Base-by-base conservation (phyloP, 805 yeast species). In the Spathaspora gorwiae region DNA sequence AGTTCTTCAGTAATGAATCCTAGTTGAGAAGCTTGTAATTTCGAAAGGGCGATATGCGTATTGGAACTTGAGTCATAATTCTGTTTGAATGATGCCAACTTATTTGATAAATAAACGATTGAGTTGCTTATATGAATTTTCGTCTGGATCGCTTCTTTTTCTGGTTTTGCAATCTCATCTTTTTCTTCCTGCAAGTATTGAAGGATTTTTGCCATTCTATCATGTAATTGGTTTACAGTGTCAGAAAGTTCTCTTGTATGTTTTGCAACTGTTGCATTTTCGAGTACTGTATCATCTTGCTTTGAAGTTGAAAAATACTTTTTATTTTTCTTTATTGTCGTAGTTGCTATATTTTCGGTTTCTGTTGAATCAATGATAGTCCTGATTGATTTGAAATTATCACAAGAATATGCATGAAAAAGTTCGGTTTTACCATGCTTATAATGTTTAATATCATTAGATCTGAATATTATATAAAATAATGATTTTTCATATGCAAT, bases 331-430 rank as follows among this genome's bases (percentile, higher is more conserved):
- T 48, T 52, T 8, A 67, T 52, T 5, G 74, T 66, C 6, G 59
- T 53, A 1, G 70, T 54, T 1, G 73, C 64, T 7, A 63, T 61
- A 24, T 50, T 54, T 43, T 70, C 75, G 3, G 64, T 54, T 30
- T 63, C 67, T 29, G 57, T 61, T 1, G 67, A 54, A 2, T 47
- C 48, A 7, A 67, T 48, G 6, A 50, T 44, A 6, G 60, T 51
- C 7, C 50, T 42, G 1, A 57, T 8, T 9, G 52, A 41, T 11
- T 37, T 11, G 12, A 26, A 26, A 15, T 37, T 26, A 4, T 40
- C 43, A 26, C 8, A 24, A n/a, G 39, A 30, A 31, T 37, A 40
- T 2, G 45, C 32, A 27, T 37, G 29, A 13, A 43, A 39, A 8
- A 37, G 29, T 30, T 36, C 33, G 7, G 35, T 30, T 24, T 6